Evolutionary conservation across 1,284 basidiomycete species (phyloP).

Genomic region (Ganoderma meredithae): DNA sequence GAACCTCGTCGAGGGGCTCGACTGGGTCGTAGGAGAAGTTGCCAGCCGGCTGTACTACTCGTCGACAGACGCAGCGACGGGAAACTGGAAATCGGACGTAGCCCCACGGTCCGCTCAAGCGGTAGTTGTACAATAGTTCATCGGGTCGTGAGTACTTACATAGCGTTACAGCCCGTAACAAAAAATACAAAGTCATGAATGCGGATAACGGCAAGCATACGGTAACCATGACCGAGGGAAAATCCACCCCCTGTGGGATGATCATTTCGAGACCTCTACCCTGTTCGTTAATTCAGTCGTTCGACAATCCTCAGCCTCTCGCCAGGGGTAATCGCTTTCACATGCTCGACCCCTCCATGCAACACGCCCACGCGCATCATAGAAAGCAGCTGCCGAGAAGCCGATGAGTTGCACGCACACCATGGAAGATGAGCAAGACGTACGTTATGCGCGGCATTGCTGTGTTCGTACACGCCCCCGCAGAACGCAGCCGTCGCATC

Average conservation of each 20-base stretch:
- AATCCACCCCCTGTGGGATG: not conserved
- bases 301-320: constrained; percentile 30
- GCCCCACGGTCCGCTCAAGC: constrained; percentile 1
- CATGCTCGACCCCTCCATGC: constrained; percentile 71
- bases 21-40: constrained; percentile 96
- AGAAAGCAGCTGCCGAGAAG: constrained; percentile 63
- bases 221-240: constrained; percentile 2
- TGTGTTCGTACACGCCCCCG: constrained; percentile 85
- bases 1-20: constrained; percentile 85
- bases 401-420: constrained; percentile 8
- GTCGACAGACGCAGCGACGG: constrained; percentile 26
- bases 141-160: not conserved
- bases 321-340: constrained; percentile 26
- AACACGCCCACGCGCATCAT: constrained; percentile 87
- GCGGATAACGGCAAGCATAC: not conserved
- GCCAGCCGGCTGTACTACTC: constrained; percentile 80
- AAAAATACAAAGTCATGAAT: not conserved
- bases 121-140: constrained; percentile 14
- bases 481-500: constrained; percentile 88
- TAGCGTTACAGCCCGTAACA: constrained; percentile 6
- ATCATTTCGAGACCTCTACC: not conserved
- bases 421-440: constrained; percentile 35
- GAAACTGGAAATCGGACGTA: constrained; percentile 16
- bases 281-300: constrained; percentile 6
- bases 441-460: constrained; percentile 85